phyloP scores from a whole-genome alignment of 2,329 filamentous ascomycete genomes.

The Penicillium olsonii region DNA sequence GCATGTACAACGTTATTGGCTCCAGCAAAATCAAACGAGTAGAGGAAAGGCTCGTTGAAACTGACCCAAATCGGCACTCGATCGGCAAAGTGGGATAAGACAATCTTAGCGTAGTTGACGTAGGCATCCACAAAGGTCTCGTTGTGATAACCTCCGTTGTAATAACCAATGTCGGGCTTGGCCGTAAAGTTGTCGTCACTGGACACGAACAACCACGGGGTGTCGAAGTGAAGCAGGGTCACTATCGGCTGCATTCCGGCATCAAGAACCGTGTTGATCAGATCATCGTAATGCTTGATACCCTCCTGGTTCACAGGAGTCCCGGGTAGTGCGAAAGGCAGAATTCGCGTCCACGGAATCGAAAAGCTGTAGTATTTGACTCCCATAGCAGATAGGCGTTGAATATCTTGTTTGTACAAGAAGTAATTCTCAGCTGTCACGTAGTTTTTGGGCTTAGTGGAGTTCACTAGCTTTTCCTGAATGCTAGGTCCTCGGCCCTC shows the following conservation, averaged over 20 bases:
- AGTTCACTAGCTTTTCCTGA: conserved; percentile 39
- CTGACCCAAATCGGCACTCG: conserved; percentile 46
- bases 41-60: conserved; percentile 44
- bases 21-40: conserved; percentile 47
- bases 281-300: conserved; percentile 51
- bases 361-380: conserved; percentile 47
- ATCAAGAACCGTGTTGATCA: conserved; percentile 47
- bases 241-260: conserved; percentile 48
- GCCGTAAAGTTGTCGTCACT: conserved; percentile 19
- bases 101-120: conserved; percentile 39
- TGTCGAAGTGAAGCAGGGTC: conserved; percentile 42
- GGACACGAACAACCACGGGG: conserved; percentile 26
- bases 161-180: conserved; percentile 27
- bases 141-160: conserved; percentile 38
- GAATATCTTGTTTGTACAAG: conserved; percentile 51
- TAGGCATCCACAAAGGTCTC: conserved; percentile 44
- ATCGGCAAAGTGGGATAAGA: conserved; percentile 42
- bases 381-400: conserved; percentile 40
- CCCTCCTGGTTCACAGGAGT: conserved; percentile 50
- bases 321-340: conserved; percentile 49
- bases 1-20: conserved; percentile 53
- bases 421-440: conserved; percentile 54
- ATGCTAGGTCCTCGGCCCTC: conserved; percentile 44
- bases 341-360: conserved; percentile 52
- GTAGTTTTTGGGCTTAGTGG: conserved; percentile 46